phyloP scores from a whole-genome alignment of 2,329 filamentous ascomycete genomes.

The Cladophialophora immunda region DNA sequence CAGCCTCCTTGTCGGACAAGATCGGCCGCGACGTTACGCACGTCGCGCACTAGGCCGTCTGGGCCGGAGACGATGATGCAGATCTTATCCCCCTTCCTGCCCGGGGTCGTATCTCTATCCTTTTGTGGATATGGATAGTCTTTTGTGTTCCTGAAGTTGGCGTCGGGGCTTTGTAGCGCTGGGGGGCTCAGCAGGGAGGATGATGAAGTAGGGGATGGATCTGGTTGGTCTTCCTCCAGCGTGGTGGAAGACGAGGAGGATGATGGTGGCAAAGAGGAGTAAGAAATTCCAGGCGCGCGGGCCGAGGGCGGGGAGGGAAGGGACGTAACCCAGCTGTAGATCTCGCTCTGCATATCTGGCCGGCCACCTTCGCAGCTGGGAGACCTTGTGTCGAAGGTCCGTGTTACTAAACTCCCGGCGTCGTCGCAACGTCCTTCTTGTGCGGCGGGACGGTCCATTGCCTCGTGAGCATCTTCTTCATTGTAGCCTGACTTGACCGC shows the following conservation, averaged over 20 bases:
- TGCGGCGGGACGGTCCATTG: neutral
- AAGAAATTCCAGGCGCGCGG: conserved; percentile 17
- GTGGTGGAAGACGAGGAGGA: conserved; percentile 22
- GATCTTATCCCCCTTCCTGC: conserved; percentile 40
- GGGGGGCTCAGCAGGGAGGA: conserved; percentile 12
- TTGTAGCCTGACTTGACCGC: conserved; percentile 3
- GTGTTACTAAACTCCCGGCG: conserved; percentile 33
- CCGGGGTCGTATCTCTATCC: neutral
- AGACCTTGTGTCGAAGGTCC: conserved; percentile 36
- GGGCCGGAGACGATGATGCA: conserved; percentile 70
- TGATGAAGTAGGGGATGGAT: neutral
- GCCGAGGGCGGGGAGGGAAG: conserved; percentile 62
- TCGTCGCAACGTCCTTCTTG: conserved; percentile 17
- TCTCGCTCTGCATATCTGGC: conserved; percentile 38
- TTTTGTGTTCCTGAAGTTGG: neutral
- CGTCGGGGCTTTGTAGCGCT: conserved; percentile 1
- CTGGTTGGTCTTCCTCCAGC: neutral
- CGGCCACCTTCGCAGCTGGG: conserved; percentile 28
- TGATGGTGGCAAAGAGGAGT: conserved; percentile 53
- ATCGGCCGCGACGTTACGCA: conserved; percentile 66
- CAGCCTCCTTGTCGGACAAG: conserved; percentile 57
- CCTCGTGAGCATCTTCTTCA: neutral
- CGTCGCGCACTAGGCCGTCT: conserved; percentile 67
- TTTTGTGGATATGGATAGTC: neutral
- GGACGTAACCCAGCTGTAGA: conserved; percentile 44